These are phyloP conservation scores for Beauveria pseudobassiana DNA, from an alignment of 2,329 filamentous ascomycete genomes.

Conservation along the genomic window DNA sequence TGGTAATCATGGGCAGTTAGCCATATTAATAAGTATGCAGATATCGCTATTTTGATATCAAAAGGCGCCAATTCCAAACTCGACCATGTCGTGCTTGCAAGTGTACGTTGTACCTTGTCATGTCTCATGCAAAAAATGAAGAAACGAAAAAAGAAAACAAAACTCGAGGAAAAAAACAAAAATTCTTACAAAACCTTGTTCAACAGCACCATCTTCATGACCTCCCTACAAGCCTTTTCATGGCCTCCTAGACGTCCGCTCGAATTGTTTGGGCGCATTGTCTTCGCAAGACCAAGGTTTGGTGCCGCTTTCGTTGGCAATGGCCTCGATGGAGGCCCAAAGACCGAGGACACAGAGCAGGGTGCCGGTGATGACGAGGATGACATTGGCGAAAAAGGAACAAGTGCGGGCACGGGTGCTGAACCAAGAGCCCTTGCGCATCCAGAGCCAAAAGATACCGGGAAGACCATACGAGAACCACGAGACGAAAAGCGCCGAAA, in stretches of 20 bases:
- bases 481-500: slow-evolving; percentile 54
- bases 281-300: slow-evolving; percentile 29
- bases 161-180: background rate
- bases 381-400: slow-evolving; percentile 25
- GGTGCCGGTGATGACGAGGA: slow-evolving; percentile 26
- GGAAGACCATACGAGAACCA: slow-evolving; percentile 56
- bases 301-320: slow-evolving; percentile 22
- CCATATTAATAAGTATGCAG: slow-evolving; percentile 5
- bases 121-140: slow-evolving; percentile 1
- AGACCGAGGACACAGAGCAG: slow-evolving; percentile 31
- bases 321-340: slow-evolving; percentile 32
- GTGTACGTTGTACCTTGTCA: background rate
- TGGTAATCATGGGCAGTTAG: background rate
- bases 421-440: slow-evolving; percentile 36
- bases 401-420: slow-evolving; percentile 22
- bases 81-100: background rate
- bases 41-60: slow-evolving; percentile 3
- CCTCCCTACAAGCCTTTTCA: background rate
- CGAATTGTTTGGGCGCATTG: background rate
- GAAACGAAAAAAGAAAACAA: background rate
- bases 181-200: background rate
- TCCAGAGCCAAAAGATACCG: slow-evolving; percentile 40
- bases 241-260: background rate
- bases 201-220: background rate
- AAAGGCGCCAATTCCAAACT: background rate